Evolutionary conservation across 208 protist genomes (phyloP), one percentile per base, ranked within the genome.

Genomic region (Trypanosoma scelopori): DNA sequence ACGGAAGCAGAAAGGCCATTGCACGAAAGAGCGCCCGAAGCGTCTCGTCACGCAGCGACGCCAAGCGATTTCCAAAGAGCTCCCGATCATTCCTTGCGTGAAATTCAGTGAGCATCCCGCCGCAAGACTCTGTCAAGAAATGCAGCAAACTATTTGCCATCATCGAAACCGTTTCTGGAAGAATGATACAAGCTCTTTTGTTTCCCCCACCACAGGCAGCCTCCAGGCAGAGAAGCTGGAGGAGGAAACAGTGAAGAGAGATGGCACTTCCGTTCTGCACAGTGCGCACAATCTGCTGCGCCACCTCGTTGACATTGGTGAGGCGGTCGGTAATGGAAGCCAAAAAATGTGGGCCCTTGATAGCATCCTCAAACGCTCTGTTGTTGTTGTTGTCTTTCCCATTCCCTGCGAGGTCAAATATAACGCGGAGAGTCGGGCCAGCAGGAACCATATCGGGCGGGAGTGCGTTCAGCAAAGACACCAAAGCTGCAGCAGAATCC

Each of bases 321-420:
- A 55, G 20, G n/a, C 45, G 39, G 58, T 70, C 41, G 1, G 28
- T 62, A 15, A 69, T 37, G 9, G 30, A 22, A 9, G 49, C 49
- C 39, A 70, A 46, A 42, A 75, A 75, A 28, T 72, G 47, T 42
- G 68, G 66, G 2, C 63, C 63, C 25, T 50, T 57, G 5, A 70
- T 64, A 3, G 63, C 67, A 0, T 62, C 48, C 45, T 74, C 69
- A 64, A 68, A 74, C 11, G 69, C 69, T 11, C 20, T 68, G 3
- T 13, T 22, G 37, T 22, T 58, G 13, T 56, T 0, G 4, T 42
- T 46, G n/a, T n/a, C n/a, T n/a, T n/a, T n/a, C n/a, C n/a, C n/a
- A n/a, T n/a, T n/a, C n/a, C n/a, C n/a, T n/a, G 60, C 25, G 58
- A 74, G 35, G 25, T 67, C 53, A 50, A 74, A 74, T 13, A 74